Percentiles rank a stretch among this genome's conserved stretches.
These are phyloP conservation scores for Talaromyces adpressus DNA, from an alignment of 495 filamentous ascomycete species.

Conservation along the genomic window DNA sequence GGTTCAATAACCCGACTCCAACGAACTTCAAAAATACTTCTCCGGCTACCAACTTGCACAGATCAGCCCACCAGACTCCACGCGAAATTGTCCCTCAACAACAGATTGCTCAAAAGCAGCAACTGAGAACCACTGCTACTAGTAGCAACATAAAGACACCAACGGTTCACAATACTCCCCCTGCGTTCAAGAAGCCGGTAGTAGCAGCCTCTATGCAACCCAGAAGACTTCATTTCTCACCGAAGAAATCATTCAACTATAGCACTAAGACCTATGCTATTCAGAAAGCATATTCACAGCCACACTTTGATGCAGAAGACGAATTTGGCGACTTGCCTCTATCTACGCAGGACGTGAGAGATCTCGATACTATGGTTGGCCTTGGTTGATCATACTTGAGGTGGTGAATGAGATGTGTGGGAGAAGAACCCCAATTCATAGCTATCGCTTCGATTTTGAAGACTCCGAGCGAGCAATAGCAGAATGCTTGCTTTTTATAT, in stretches of 20 bases:
- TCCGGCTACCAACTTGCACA: not conserved
- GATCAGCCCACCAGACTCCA: not conserved
- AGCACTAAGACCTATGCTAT: not conserved
- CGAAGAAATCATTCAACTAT: not conserved
- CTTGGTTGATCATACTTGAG: not conserved
- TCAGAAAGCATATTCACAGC: not conserved
- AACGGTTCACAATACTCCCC: not conserved
- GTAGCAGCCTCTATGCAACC: not conserved
- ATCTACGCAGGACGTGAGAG: constrained; percentile 6
- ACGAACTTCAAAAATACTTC: not conserved
- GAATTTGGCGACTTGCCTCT: constrained; percentile 2
- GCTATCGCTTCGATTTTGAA: not conserved
- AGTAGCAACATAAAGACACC: not conserved
- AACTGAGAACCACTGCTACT: not conserved
- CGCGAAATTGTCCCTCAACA: not conserved
- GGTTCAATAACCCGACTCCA: not conserved
- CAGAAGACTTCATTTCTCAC: not conserved
- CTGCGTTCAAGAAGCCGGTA: not conserved
- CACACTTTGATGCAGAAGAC: not conserved
- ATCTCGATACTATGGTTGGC: constrained; percentile 2
- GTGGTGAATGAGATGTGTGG: not conserved
- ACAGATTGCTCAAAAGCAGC: not conserved
- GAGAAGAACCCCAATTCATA: not conserved
- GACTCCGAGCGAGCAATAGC: not conserved
- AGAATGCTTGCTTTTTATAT: not conserved